Evolutionary conservation across 73 alveolate genomes (phyloP).

Genomic region (Tetrahymena thermophila): DNA sequence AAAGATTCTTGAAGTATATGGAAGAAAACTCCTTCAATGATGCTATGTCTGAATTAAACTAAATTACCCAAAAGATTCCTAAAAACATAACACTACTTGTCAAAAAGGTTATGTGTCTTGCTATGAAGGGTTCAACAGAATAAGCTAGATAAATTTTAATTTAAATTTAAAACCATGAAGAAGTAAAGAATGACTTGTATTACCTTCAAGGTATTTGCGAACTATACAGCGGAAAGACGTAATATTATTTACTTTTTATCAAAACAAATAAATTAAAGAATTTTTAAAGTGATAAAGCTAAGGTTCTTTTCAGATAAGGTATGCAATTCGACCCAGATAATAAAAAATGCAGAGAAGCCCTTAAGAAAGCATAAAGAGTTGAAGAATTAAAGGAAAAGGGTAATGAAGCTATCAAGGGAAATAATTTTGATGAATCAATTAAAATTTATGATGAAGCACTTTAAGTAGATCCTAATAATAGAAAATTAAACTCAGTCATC

Average conservation of each 20-base stretch:
- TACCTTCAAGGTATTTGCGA: slow-evolving; percentile 25
- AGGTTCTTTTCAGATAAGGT: slow-evolving; percentile 57
- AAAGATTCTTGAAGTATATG: background rate
- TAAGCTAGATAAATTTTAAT: slow-evolving; percentile 8
- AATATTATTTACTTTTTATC: background rate
- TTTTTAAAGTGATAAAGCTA: slow-evolving; percentile 60
- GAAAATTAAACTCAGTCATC: slow-evolving; percentile 67
- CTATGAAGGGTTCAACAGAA: background rate
- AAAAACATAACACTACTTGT: background rate
- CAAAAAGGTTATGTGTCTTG: background rate
- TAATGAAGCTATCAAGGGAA: slow-evolving; percentile 57
- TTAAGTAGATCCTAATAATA: slow-evolving; percentile 76
- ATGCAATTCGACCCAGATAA: slow-evolving; percentile 68
- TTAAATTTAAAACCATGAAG: background rate
- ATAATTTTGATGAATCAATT: slow-evolving; percentile 76
- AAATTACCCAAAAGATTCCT: background rate
- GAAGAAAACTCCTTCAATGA: background rate
- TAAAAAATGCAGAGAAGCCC: slow-evolving; percentile 43
- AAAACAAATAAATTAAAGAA: background rate
- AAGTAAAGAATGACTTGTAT: background rate
- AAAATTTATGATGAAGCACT: slow-evolving; percentile 80
- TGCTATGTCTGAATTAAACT: background rate
- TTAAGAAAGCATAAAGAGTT: slow-evolving; percentile 44
- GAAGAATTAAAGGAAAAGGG: slow-evolving; percentile 80
- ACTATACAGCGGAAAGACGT: slow-evolving; percentile 23